Conservation (phyloP, 2,329 filamentous ascomycete species). For the Penicillium freii region DNA sequence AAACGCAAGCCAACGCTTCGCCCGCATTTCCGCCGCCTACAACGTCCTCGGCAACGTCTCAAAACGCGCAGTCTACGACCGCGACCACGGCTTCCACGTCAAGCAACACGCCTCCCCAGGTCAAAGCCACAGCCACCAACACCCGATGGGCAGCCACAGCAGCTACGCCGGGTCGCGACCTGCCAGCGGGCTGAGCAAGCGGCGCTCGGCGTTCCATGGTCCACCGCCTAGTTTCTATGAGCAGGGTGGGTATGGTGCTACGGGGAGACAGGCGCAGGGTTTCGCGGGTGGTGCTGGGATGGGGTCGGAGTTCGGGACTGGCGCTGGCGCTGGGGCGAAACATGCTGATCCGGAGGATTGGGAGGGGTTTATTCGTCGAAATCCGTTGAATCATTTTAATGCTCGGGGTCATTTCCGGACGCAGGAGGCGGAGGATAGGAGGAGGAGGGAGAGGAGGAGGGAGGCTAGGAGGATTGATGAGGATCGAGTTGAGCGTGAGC, state of each 20-base stretch:
- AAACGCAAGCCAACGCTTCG: slow-evolving; percentile 70
- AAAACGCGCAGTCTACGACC: slow-evolving; percentile 80
- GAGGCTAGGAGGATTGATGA: slow-evolving; percentile 34
- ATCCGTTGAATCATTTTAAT: slow-evolving; percentile 76
- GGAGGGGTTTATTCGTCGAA: slow-evolving; percentile 39
- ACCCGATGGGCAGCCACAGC: slow-evolving; percentile 56
- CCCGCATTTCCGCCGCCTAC: slow-evolving; percentile 82
- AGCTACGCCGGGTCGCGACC: slow-evolving; percentile 62
- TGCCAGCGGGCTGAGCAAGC: slow-evolving; percentile 74
- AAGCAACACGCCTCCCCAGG: slow-evolving; percentile 31
- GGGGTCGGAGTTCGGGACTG: background rate
- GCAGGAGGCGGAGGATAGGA: slow-evolving; percentile 62
- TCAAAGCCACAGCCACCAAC: slow-evolving; percentile 18
- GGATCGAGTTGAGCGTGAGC: slow-evolving; percentile 11
- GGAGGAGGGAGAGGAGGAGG: slow-evolving; percentile 47
- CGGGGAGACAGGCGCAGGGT: slow-evolving; percentile 54
- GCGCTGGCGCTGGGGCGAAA: background rate
- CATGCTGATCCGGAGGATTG: slow-evolving; percentile 32
- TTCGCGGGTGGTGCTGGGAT: slow-evolving; percentile 33
- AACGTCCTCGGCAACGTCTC: slow-evolving; percentile 67
- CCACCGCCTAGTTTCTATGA: slow-evolving; percentile 89
- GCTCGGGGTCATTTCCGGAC: slow-evolving; percentile 68
- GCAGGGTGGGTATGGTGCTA: slow-evolving; percentile 73
- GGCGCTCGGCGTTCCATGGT: slow-evolving; percentile 73
- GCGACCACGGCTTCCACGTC: slow-evolving; percentile 45